Evolutionary conservation across 2,329 filamentous ascomycete genomes (phyloP).

Genomic region (Claviceps digitariae): DNA sequence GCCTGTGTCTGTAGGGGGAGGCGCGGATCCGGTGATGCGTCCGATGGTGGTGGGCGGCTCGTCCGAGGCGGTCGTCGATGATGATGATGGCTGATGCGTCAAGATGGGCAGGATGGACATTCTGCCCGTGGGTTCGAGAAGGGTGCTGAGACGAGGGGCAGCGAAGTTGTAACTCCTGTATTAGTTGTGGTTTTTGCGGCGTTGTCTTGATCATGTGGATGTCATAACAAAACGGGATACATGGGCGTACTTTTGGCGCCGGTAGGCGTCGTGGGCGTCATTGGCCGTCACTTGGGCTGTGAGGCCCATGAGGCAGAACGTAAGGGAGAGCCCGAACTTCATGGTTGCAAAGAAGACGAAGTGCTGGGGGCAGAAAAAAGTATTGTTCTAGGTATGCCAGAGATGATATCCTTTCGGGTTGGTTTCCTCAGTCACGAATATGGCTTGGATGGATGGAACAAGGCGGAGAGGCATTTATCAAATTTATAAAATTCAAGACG

Average conservation of each 20-base stretch:
- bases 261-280: neutral
- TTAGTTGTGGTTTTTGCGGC: too few species aligned
- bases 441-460: neutral
- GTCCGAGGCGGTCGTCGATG: neutral
- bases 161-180: neutral
- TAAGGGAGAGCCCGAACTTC: neutral
- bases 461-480: neutral
- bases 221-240: too few species aligned
- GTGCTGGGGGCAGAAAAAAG: too few species aligned
- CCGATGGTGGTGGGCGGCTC: conserved; percentile 1
- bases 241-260: neutral
- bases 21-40: neutral
- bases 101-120: conserved; percentile 3
- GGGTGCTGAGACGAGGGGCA: neutral
- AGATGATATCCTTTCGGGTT: neutral
- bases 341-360: neutral
- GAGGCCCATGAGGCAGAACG: neutral
- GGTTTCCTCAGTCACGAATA: neutral
- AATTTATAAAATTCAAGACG: neutral
- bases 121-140: neutral
- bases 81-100: neutral
- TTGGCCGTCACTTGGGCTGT: neutral
- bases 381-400: neutral
- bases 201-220: too few species aligned
- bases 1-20: neutral